Evolutionary conservation across 306 rosid genomes (phyloP), one percentile per base, ranked within the genome.

Genomic region (Gillenia trifoliata): DNA sequence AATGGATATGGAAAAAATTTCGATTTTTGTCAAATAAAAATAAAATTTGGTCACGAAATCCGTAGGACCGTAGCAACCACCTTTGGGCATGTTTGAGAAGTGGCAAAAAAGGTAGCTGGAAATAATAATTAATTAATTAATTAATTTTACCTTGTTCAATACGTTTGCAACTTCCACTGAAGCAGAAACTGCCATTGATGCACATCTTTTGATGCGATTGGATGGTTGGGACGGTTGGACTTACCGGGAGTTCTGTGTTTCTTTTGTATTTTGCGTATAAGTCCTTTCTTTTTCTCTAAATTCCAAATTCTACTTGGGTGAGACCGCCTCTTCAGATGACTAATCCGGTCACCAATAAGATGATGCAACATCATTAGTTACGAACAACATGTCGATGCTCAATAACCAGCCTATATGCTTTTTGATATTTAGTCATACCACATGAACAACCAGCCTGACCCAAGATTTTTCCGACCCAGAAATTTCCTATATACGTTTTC

Each of bases 11-110:
- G n/a, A n/a, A n/a, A n/a, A n/a, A n/a, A n/a, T n/a, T n/a, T n/a
- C n/a, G n/a, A n/a, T n/a, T n/a, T n/a, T n/a, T n/a, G n/a, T n/a
- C n/a, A n/a, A n/a, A n/a, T n/a, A n/a, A n/a, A 43, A 23, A 25
- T 6, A 7, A 26, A 26, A 5, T 5, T 56, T 10, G 68, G 40
- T 25, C 70, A 36, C 49, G 71, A 28, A 68, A 57, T n/a, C 22
- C 54, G 3, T 40, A 15, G 62, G 30, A 30, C 22, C 54, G 3
- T 40, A 15, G 62, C 41, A 30, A 43, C 43, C 0, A 63, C 60
- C 71, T 36, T 5, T 3, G 61, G 54, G 78, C 78, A 79, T 73
- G 78, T 29, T 12, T 47, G 74, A 72, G 45, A 78, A 57, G 78
- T 72, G 78, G 74, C 82, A 56, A 15, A 47, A 59, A 78, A 0